These are phyloP conservation scores for Hypoxylon crocopeplum DNA, from an alignment of 495 filamentous ascomycete species.

Conservation along the genomic window DNA sequence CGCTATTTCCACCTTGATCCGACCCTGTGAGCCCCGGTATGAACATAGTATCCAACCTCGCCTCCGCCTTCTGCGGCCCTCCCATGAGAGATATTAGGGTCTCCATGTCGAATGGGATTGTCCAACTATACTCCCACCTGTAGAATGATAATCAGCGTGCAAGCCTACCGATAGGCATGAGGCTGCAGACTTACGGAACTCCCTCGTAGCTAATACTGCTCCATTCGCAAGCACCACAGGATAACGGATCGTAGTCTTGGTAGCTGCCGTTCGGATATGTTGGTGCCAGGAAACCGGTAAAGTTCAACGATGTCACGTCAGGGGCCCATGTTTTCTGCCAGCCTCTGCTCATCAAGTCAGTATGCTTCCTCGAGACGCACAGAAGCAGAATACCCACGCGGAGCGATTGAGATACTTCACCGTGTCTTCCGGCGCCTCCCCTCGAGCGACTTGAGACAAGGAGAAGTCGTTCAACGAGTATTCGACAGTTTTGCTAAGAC, in stretches of 20 bases:
- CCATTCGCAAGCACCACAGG: constrained; percentile 72
- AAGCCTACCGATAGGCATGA: not conserved
- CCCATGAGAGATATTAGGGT: constrained; percentile 64
- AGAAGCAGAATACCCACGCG: too few relatives aligned
- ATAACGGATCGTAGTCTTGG: constrained; percentile 61
- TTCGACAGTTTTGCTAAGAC: constrained; percentile 69
- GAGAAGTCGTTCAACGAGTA: constrained; percentile 73
- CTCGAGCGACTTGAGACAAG: constrained; percentile 61
- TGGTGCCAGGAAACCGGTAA: constrained; percentile 69
- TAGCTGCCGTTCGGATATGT: constrained; percentile 60
- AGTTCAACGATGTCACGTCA: constrained; percentile 57
- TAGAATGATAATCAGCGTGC: not conserved
- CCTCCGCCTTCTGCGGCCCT: constrained; percentile 60
- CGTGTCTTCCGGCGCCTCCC: constrained; percentile 60
- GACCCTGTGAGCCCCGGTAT: constrained; percentile 50
- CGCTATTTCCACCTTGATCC: constrained; percentile 32
- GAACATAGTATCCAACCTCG: constrained; percentile 67
- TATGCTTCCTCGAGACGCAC: not conserved
- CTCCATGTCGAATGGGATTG: constrained; percentile 68
- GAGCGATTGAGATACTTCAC: constrained; percentile 68
- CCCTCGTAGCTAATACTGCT: constrained; percentile 63
- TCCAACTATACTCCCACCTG: constrained; percentile 70
- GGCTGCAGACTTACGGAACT: constrained; percentile 44
- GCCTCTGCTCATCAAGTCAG: constrained; percentile 41
- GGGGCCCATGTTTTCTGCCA: constrained; percentile 75